phyloP scores from a whole-genome alignment of 2,329 filamentous ascomycete species.

The Alternaria viburni region DNA sequence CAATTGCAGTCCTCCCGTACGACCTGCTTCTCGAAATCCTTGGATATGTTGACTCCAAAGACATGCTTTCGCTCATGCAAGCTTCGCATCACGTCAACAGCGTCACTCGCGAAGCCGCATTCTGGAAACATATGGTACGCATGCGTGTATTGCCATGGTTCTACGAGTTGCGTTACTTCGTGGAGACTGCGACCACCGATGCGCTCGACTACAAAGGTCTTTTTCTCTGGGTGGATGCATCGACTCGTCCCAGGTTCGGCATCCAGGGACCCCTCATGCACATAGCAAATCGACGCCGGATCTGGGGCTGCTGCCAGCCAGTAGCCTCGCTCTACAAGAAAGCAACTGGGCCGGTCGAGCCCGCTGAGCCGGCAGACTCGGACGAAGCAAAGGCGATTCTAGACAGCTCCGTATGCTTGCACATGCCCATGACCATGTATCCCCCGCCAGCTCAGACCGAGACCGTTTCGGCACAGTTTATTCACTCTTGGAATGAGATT shows the following conservation, averaged over 20 bases:
- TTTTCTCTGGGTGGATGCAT: constrained; percentile 30
- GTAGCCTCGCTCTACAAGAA: constrained; percentile 8
- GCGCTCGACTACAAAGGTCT: constrained; percentile 22
- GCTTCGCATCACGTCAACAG: constrained; percentile 18
- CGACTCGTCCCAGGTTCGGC: constrained; percentile 20
- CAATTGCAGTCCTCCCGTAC: constrained; percentile 16
- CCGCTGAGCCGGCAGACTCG: background rate
- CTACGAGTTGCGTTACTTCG: constrained; percentile 9
- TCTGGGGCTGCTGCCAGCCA: constrained; percentile 28
- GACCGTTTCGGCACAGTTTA: constrained; percentile 12
- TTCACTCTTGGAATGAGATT: constrained; percentile 18
- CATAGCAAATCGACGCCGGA: constrained; percentile 42
- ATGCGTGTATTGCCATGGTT: constrained; percentile 22
- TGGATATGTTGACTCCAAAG: constrained; percentile 6
- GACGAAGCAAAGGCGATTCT: constrained; percentile 16
- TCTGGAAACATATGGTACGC: constrained; percentile 24
- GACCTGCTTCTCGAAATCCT: constrained; percentile 18
- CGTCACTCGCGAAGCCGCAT: constrained; percentile 6
- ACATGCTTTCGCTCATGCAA: constrained; percentile 15
- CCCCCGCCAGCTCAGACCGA: constrained; percentile 5
- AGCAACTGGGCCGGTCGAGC: background rate
- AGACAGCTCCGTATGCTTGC: background rate
- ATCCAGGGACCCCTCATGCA: constrained; percentile 33
- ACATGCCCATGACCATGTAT: constrained; percentile 15
- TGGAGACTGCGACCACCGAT: background rate